Base-by-base conservation (phyloP, 83 land plant species). In the Picea abies region DNA sequence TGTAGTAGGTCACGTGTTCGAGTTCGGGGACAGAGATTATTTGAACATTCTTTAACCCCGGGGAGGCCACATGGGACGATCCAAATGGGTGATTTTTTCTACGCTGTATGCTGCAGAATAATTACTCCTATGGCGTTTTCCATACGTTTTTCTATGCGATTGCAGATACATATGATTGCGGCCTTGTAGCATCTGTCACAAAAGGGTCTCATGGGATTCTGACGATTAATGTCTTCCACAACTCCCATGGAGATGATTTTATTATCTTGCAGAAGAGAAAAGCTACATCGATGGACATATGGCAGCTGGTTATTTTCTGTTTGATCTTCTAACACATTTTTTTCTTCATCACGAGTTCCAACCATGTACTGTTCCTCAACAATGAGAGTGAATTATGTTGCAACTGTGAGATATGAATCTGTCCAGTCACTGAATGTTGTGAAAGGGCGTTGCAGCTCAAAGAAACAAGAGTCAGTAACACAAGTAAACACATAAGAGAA, bases 41-140 rank as follows among this genome's bases (percentile, higher is more conserved):
- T 9, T 71, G 52, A 10, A 97, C 56, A 73, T 95, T 97, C 67
- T 88, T 87, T 4, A 97, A 89, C n/a, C 98, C 96, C 3, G 93
- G 81, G 85, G 35, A 32, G 35, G 35, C 35, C 35, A 32, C 35
- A 32, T 1, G 35, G 35, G 35, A 85, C 47, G 93, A 92, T 39
- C 97, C 97, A 29, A 93, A 84, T 16, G 94, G 94, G 66, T 97
- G 96, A n/a, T 4, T 88, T 85, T 79, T 69, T 93, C 89, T 95
- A 96, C 20, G 84, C 83, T 35, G 90, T 32, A 82, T 95, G 94
- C 65, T 93, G 98, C 16, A 95, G 88, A 44, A 97, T 92, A 63
- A 94, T 93, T 16, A 97, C 86, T 6, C 82, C 67, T 10, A 89
- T 84, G 16, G 83, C 60, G 73, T 90, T 95, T n/a, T 91, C 84